A percentile compares a stretch with the other conserved stretches of the same genome.
These are phyloP conservation scores for Geum urbanum DNA, from an alignment of 306 rosid species.

Conservation along the genomic window DNA sequence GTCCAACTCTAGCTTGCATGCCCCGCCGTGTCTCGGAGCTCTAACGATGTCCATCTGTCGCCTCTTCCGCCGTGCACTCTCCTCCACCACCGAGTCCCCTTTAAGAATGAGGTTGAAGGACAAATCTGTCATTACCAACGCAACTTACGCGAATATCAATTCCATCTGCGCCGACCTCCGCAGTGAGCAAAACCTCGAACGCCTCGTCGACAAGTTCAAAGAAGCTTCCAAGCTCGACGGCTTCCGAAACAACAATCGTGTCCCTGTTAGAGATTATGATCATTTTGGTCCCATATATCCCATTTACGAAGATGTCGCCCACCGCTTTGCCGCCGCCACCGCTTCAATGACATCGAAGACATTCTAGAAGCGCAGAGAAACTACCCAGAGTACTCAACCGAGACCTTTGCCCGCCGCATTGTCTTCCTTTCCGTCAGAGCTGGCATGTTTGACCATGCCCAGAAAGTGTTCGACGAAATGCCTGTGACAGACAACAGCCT, in stretches of 20 bases:
- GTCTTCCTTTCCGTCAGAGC: constrained; percentile 47
- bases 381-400: constrained; percentile 43
- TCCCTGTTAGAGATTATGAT: no score
- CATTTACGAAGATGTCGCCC: constrained; percentile 52
- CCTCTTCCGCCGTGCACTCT: constrained; percentile 49
- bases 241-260: constrained; percentile 49
- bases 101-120: no score
- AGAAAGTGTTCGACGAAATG: constrained; percentile 68
- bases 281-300: no score
- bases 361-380: constrained; percentile 64
- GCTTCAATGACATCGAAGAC: constrained; percentile 58
- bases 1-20: no score
- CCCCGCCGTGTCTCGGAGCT: no score
- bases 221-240: constrained; percentile 49
- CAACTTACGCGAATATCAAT: constrained; percentile 29
- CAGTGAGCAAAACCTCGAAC: constrained; percentile 49
- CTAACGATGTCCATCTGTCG: constrained; percentile 40
- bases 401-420: constrained; percentile 58
- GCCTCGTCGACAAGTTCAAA: constrained; percentile 63
- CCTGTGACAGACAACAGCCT: constrained; percentile 41
- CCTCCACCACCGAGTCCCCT: constrained; percentile 35
- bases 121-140: no score
- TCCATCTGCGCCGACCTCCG: constrained; percentile 41
- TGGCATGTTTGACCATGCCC: constrained; percentile 50
- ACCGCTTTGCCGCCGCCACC: constrained; percentile 61